A percentile compares a stretch with the other conserved stretches of the same genome.
phyloP scores from a whole-genome alignment of 257 asterid species.

The Orobanche coerulescens region DNA sequence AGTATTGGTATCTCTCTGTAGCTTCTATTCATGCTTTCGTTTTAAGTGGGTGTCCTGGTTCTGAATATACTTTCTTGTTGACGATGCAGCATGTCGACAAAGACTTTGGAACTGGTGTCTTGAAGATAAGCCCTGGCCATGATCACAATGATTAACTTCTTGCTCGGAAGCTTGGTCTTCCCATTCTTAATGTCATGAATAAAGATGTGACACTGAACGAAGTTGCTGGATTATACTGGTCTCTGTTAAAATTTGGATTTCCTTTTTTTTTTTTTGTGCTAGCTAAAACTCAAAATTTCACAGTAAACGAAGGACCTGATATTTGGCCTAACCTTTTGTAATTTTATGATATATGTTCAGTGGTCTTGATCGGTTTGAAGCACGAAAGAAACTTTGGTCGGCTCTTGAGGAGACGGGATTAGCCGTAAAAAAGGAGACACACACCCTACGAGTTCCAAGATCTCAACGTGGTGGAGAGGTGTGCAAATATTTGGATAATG shows the following conservation, averaged over 20 bases:
- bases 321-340: slow-evolving; percentile 24
- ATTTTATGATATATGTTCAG: slow-evolving; percentile 36
- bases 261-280: not conserved
- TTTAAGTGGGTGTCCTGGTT: slow-evolving; percentile 15
- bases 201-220: slow-evolving; percentile 94
- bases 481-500: slow-evolving; percentile 23
- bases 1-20: not conserved
- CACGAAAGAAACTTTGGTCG: slow-evolving; percentile 88
- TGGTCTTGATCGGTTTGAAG: slow-evolving; percentile 99
- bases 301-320: slow-evolving; percentile 3
- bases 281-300: not conserved
- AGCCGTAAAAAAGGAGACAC: slow-evolving; percentile 82
- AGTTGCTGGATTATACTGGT: slow-evolving; percentile 87
- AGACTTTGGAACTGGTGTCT: slow-evolving; percentile 98
- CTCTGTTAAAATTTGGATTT: slow-evolving; percentile 25
- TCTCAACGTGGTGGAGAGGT: slow-evolving; percentile 99
- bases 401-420: slow-evolving; percentile 92
- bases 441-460: slow-evolving; percentile 87
- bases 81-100: slow-evolving; percentile 82
- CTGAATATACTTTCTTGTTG: slow-evolving; percentile 18
- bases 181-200: slow-evolving; percentile 95
- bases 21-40: not conserved
- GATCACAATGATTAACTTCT: slow-evolving; percentile 98
- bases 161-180: slow-evolving; percentile 98
- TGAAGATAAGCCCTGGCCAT: slow-evolving; percentile 99